Conservation (phyloP, 805 yeast species). For the Candida chauliodis region DNA sequence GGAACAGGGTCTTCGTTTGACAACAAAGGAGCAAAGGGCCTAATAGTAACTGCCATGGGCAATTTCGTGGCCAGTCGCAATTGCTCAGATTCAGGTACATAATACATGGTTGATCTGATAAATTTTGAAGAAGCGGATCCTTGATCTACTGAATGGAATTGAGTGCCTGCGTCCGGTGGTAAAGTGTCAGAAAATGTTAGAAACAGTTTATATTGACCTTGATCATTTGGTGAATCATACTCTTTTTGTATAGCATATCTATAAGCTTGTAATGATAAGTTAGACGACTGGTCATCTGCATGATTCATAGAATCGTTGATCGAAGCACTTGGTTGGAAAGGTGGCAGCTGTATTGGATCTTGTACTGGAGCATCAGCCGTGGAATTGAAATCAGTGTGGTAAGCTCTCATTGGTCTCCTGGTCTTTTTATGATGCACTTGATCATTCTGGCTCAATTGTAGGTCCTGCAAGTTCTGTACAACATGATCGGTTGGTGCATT, state of each 20-base stretch:
- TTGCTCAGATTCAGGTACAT: conserved; percentile 71
- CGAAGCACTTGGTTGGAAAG: neutral
- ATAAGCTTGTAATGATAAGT: conserved; percentile 10
- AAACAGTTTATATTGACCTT: conserved; percentile 45
- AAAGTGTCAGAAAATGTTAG: conserved; percentile 71
- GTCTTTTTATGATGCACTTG: conserved; percentile 16
- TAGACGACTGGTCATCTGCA: neutral
- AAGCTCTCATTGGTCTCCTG: conserved; percentile 30
- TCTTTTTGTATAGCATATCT: conserved; percentile 22
- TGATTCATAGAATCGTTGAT: conserved; percentile 8
- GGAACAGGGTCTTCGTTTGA: conserved; percentile 59
- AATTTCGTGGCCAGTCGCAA: conserved; percentile 65
- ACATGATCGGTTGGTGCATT: neutral
- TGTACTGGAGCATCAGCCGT: neutral
- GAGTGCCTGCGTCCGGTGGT: conserved; percentile 82
- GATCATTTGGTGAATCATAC: conserved; percentile 22
- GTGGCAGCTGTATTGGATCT: conserved; percentile 1
- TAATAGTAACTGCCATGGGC: conserved; percentile 76
- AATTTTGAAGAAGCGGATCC: conserved; percentile 81
- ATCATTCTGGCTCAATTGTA: conserved; percentile 3
- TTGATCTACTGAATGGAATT: conserved; percentile 69
- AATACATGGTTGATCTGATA: conserved; percentile 75
- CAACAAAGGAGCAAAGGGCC: conserved; percentile 75
- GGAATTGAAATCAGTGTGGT: conserved; percentile 20
- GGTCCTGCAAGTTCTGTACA: conserved; percentile 3